Evolutionary conservation across 345 rosid genomes (phyloP), one percentile per base, ranked within the genome.

Genomic region (Turnera subulata): DNA sequence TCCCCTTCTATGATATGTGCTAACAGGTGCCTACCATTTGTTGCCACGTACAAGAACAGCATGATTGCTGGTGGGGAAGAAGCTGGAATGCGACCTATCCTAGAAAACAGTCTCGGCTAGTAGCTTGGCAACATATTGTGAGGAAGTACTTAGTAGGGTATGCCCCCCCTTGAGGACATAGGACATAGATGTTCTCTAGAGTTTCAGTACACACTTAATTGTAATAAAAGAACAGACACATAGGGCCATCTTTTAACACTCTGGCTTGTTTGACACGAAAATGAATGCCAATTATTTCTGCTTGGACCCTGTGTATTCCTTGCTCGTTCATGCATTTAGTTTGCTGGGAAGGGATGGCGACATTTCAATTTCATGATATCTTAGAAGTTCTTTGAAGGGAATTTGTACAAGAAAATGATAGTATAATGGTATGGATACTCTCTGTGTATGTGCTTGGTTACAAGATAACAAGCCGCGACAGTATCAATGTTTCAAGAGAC

Each of bases 31-130:
- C 19, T 6, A 45, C 48, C 32, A 35, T 14, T 17, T 14, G 64
- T 14, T 39, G 68, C 16, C 64, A 52, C 40, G 56, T 57, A 26
- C 38, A 39, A 4, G 12, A 55, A 18, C 63, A 29, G 25, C 46
- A 61, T 46, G 29, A 61, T 58, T 58, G 64, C 22, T 17, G 46
- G 67, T 46, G 46, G 52, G 66, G 67, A 54, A 53, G 56, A 40
- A 53, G 56, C 51, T 32, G 43, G 69, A 18, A 8, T 13, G 39
- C 17, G 49, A 60, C 63, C 53, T 17, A 45, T 62, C 32, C 38
- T 40, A 9, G 50, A 35, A 18, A 59, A 22, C 14, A 21, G 18
- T 19, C 24, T 21, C 22, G 42, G 62, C 65, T 44, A 54, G 59
- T 58, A 50, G 48, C 39, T 44, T 56, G 55, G 59, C 68, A 45